Conservation (phyloP, 1,139 yeast genomes). For the Hanseniaspora uvarum region DNA sequence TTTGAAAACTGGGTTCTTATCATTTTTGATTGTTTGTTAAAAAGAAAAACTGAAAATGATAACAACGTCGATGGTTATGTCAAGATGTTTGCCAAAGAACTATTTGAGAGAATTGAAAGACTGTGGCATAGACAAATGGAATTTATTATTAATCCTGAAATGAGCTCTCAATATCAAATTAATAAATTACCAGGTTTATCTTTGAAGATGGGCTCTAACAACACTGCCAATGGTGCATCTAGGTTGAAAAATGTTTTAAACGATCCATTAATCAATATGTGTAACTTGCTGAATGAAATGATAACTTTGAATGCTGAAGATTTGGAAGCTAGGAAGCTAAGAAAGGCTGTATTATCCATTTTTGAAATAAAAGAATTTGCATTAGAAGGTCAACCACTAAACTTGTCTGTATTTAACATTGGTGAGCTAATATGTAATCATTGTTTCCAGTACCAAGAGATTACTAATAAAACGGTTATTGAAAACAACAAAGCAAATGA, state of each 20-base stretch:
- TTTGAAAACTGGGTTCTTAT: conserved; percentile 80
- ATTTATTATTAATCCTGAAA: conserved; percentile 56
- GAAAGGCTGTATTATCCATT: conserved; percentile 61
- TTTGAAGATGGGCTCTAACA: neutral
- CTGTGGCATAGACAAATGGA: conserved; percentile 62
- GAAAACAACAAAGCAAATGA: conserved; percentile 41
- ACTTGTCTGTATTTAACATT: conserved; percentile 63
- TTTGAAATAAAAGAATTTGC: conserved; percentile 82
- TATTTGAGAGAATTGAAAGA: conserved; percentile 56
- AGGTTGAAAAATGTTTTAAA: conserved; percentile 27
- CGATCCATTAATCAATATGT: conserved; percentile 68
- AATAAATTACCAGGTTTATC: conserved; percentile 59
- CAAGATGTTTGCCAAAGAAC: conserved; percentile 46
- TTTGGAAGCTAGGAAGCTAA: conserved; percentile 62
- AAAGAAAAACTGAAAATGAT: conserved; percentile 37
- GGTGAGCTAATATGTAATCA: conserved; percentile 67
- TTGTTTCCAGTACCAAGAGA: conserved; percentile 45
- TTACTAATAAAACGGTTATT: conserved; percentile 73
- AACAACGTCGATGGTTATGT: conserved; percentile 39
- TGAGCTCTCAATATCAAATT: conserved; percentile 54
- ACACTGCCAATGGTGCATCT: conserved; percentile 31
- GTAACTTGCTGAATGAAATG: conserved; percentile 65
- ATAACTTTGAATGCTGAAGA: conserved; percentile 53
- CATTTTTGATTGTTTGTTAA: conserved; percentile 60
- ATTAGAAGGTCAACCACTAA: conserved; percentile 57